phyloP scores from a whole-genome alignment of 352 stramenopile genomes.

The Pythium phragmiticola region DNA sequence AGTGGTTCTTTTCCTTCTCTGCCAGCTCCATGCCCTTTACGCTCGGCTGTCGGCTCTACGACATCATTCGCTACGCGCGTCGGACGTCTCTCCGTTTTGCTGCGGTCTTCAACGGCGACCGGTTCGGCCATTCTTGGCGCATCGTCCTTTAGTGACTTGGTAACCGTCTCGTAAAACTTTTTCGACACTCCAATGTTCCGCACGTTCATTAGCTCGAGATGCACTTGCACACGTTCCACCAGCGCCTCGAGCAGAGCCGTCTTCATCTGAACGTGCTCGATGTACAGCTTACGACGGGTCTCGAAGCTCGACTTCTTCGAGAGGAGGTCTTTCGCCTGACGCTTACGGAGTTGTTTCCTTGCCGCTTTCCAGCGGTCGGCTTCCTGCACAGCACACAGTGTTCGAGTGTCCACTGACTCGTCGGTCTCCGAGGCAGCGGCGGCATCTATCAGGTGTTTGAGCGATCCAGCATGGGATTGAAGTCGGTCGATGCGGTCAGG shows the following conservation, averaged over 20 bases:
- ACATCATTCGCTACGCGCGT: slow-evolving; percentile 29
- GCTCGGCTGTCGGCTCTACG: slow-evolving; percentile 72
- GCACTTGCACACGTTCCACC: background rate
- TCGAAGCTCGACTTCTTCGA: background rate
- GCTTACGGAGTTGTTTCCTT: background rate
- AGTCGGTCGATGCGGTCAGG: background rate
- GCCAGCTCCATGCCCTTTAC: slow-evolving; percentile 81
- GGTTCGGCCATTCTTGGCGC: background rate
- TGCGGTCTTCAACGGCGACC: background rate
- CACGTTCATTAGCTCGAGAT: background rate
- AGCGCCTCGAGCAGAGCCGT: background rate
- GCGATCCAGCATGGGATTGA: background rate
- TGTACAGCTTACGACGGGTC: background rate
- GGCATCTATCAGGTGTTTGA: background rate
- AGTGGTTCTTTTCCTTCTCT: slow-evolving; percentile 89
- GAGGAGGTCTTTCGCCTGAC: background rate
- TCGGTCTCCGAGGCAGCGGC: background rate
- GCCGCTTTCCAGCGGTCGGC: background rate
- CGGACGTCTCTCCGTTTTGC: background rate
- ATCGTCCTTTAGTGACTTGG: background rate
- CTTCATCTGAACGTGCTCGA: background rate
- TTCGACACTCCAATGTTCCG: background rate
- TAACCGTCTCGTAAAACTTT: background rate
- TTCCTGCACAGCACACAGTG: background rate
- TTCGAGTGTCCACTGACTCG: background rate